Base-by-base conservation (phyloP, 352 stramenopile species). In the Globisporangium cederbergense region DNA sequence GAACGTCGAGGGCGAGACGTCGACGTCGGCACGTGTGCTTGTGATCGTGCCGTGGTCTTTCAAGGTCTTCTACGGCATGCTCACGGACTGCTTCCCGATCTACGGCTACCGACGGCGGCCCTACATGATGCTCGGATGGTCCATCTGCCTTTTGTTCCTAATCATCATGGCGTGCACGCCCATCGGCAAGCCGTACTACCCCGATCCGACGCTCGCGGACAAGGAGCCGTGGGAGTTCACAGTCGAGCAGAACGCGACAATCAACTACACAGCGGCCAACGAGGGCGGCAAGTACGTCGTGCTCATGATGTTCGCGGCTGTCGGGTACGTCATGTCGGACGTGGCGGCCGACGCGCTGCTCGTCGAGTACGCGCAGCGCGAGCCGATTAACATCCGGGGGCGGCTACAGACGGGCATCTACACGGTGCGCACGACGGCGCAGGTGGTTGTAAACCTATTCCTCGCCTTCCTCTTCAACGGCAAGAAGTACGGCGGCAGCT, bases 321-420 rank as follows among this genome's bases (percentile, higher is more conserved):
- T 87, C 50, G 86, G 86, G 46, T 95, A 94, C 64, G 74, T 93
- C 11, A 78, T 93, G 52, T 78, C 86, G 5, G 86, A 94, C 63
- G 83, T 94, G 1, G 79, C 77, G n/a, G 76, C 80, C 43, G 87
- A 96, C 71, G 83, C 77, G 18, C n/a, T 65, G 20, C 46, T 65
- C 36, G 60, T 65, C 38, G 60, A 59, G 18, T 42, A 42, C 36
- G 36, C 74, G 20, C 67, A 85, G 62, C 77, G 74, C 53, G 77
- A 90, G 53, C 77, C 75, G 0, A 14, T 77, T 2, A 69, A 64
- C 3, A 71, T 73, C 9, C 78, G 78, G 11, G 78, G 78, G 8
- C 76, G 70, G 36, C 73, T 66, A 6, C 76, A 85, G 66, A 74
- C 74, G 4, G 61, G 49, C 10, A 86, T 89, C 55, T 87, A 87